Base-by-base conservation (phyloP, 176 grass and related monocot species). In the Rhynchospora breviuscula region DNA sequence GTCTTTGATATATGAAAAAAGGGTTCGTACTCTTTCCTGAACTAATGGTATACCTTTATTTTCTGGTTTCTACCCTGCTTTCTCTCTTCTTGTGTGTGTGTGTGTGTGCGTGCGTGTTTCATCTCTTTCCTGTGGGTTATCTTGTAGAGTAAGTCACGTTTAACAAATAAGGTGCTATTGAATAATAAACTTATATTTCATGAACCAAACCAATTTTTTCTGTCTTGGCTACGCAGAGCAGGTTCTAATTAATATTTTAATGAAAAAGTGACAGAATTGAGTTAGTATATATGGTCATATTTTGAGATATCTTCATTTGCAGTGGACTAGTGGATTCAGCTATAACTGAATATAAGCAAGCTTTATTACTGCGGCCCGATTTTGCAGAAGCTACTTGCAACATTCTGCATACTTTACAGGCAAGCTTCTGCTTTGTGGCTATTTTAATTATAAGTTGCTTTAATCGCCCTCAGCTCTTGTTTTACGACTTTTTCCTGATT, bases 381-480 rank as follows among this genome's bases (percentile, higher is more conserved):
- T 97, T 97, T 87, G 91, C 94, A 45, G 94, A 97, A 90, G 94
- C 91, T 65, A 91, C 91, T 15, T 91, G 94, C 82, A 97, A 97
- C 73, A 91, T 97, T 85, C 59, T 97, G 54, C 94, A 97, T 78
- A 97, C 94, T 48, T 84, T 97, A 79, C 94, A 97, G 88, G 94
- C 91, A 75, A 85, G 15, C 49, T 81, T 68, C 49, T 76, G 48
- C 29, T 63, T 54, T 49, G 26, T 53, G 40, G 18, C 48, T 83
- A 21, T 72, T 72, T n/a, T 6, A 71, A 73, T 44, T 49, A 23
- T 59, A 31, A 80, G 17, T 35, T 31, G 29, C 15, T 78, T 57
- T 54, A 31, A 51, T 29, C 15, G 2, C 67, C 67, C 17, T 18
- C 33, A 71, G 17, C 22, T 54, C 23, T 77, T 15, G 10, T 29